These are phyloP conservation scores for Triangularia setosa DNA, from an alignment of 2,329 filamentous ascomycete species.

Conservation along the genomic window DNA sequence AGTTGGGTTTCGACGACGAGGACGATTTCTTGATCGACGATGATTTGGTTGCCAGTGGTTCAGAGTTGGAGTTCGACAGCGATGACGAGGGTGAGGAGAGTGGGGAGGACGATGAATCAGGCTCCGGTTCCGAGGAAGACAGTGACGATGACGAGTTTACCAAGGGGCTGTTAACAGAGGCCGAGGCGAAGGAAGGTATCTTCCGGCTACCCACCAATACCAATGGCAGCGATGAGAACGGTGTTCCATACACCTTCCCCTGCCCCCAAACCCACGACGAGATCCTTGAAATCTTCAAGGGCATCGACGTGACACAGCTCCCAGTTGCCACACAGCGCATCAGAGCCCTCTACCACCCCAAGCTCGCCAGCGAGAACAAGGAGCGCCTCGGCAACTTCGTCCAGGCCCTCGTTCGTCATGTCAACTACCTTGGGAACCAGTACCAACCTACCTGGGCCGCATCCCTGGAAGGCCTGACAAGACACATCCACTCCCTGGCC, in stretches of 20 bases:
- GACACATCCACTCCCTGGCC: conserved; percentile 88
- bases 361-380: conserved; percentile 81
- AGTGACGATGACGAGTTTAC: conserved; percentile 63
- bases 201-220: conserved; percentile 44
- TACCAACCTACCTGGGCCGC: conserved; percentile 53
- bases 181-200: conserved; percentile 51
- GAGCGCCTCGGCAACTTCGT: conserved; percentile 69
- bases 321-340: conserved; percentile 84
- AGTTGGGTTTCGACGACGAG: conserved; percentile 81
- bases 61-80: conserved; percentile 58
- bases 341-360: conserved; percentile 86
- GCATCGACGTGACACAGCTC: conserved; percentile 60
- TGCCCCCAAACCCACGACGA: conserved; percentile 78
- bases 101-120: conserved; percentile 39
- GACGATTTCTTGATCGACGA: conserved; percentile 92
- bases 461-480: conserved; percentile 73
- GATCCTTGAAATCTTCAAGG: conserved; percentile 62
- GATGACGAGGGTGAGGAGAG: conserved; percentile 51
- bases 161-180: conserved; percentile 60
- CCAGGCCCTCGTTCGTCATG: conserved; percentile 59
- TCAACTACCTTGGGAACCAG: conserved; percentile 47
- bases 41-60: conserved; percentile 78
- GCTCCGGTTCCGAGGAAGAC: conserved; percentile 29
- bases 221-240: conserved; percentile 46
- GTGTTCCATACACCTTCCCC: conserved; percentile 76